These are phyloP conservation scores for Parmelia sp. DNA, from an alignment of 495 filamentous ascomycete genomes.

Conservation along the genomic window DNA sequence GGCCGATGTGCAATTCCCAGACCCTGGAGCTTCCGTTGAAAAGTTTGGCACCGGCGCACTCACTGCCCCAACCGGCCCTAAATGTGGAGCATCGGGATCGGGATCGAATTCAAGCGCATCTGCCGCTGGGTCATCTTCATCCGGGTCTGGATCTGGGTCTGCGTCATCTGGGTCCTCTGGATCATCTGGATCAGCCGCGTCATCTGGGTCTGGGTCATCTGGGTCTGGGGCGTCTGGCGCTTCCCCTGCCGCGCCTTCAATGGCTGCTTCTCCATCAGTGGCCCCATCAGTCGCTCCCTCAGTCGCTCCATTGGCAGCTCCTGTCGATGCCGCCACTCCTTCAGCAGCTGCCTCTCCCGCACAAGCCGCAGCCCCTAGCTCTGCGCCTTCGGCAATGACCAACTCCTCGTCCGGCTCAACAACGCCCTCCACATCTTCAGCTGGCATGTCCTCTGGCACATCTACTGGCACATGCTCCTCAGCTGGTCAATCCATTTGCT, in stretches of 20 bases:
- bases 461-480: slow-evolving; percentile 17
- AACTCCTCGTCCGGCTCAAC: slow-evolving; percentile 12
- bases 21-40: slow-evolving; percentile 25
- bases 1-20: slow-evolving; percentile 22
- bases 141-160: neutral
- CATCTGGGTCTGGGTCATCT: neutral
- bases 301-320: neutral
- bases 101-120: neutral
- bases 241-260: neutral
- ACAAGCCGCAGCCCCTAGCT: slow-evolving; percentile 6
- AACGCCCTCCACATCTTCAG: slow-evolving; percentile 9
- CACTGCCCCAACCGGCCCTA: slow-evolving; percentile 14
- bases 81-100: slow-evolving; percentile 5
- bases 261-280: neutral
- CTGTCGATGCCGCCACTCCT: neutral
- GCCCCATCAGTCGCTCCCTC: neutral
- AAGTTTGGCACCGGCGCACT: slow-evolving; percentile 1
- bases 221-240: neutral
- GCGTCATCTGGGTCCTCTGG: neutral
- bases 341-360: neutral
- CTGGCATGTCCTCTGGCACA: slow-evolving; percentile 13
- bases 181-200: neutral
- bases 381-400: slow-evolving; percentile 7
- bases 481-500: slow-evolving; percentile 26
- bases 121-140: neutral